These are phyloP conservation scores for Trichosporon asahii DNA, from an alignment of 1,284 basidiomycete genomes.

Conservation along the genomic window DNA sequence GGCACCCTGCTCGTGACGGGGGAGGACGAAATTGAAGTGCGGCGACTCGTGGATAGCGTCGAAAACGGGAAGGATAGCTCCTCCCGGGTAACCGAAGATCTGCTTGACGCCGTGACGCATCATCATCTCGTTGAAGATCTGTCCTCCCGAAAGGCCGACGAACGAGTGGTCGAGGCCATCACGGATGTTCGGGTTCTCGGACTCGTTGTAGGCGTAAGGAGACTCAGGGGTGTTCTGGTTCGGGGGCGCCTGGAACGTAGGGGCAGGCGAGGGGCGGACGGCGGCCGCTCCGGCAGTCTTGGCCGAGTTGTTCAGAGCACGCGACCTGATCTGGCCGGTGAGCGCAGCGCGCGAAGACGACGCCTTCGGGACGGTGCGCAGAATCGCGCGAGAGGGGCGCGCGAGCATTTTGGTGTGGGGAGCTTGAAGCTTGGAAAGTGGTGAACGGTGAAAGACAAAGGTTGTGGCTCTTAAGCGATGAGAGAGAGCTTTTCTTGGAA, in stretches of 20 bases:
- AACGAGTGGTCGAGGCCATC: conserved; percentile 57
- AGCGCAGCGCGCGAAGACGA: conserved; percentile 25
- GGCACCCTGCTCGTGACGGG: conserved; percentile 94
- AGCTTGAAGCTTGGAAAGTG: background rate
- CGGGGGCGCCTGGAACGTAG: conserved; percentile 47
- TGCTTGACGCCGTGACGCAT: conserved; percentile 93
- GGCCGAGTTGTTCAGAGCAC: conserved; percentile 65
- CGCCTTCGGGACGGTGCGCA: conserved; percentile 22
- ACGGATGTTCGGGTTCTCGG: conserved; percentile 22
- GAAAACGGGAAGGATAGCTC: conserved; percentile 96
- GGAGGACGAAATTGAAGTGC: conserved; percentile 93
- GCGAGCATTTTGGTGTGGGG: conserved; percentile 15
- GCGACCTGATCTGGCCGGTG: conserved; percentile 18
- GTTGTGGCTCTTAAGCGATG: background rate
- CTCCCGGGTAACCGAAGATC: conserved; percentile 96
- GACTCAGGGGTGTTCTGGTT: conserved; percentile 37
- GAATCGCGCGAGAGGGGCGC: conserved; percentile 21
- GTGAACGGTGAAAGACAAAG: background rate
- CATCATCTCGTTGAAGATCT: conserved; percentile 99
- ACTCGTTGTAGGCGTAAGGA: conserved; percentile 17
- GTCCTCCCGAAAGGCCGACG: conserved; percentile 88
- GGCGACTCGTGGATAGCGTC: conserved; percentile 97
- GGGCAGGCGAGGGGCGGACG: conserved; percentile 52
- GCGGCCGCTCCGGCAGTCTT: conserved; percentile 59
- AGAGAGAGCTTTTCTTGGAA: background rate